Conservation (phyloP, 1,284 basidiomycete genomes). For the Xerocomus minutiporus region DNA sequence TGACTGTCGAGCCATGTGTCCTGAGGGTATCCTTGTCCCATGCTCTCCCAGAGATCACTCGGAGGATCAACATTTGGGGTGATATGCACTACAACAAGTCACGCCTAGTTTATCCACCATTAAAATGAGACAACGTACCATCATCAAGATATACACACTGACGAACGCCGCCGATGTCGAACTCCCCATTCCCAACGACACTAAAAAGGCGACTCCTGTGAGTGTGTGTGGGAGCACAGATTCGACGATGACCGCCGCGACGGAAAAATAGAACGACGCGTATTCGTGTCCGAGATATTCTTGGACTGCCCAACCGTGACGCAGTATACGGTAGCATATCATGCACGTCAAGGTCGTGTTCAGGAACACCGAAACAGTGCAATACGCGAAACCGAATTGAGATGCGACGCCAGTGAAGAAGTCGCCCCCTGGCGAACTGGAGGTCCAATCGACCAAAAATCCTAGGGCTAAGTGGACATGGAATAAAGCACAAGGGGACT, state of each 20-base stretch:
- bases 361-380: constrained; percentile 16
- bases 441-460: constrained; percentile 8
- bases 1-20: background rate
- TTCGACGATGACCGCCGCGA: constrained; percentile 19
- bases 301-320: constrained; percentile 8
- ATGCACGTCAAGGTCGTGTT: constrained; percentile 19
- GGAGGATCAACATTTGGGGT: constrained; percentile 29
- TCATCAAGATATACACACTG: constrained; percentile 21
- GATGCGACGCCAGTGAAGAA: constrained; percentile 17
- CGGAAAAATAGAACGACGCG: constrained; percentile 18
- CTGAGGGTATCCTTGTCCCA: constrained; percentile 7
- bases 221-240: constrained; percentile 28
- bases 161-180: constrained; percentile 9
- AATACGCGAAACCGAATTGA: constrained; percentile 22
- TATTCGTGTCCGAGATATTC: constrained; percentile 14
- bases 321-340: constrained; percentile 25
- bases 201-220: constrained; percentile 24
- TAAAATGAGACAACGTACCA: constrained; percentile 11
- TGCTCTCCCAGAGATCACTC: constrained; percentile 17
- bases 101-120: background rate
- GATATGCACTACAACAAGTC: constrained; percentile 24
- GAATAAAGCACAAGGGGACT: background rate
- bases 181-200: constrained; percentile 19
- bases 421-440: constrained; percentile 16
- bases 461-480: constrained; percentile 16